These are phyloP conservation scores for Talaromyces amestolkiae DNA, from an alignment of 2,329 filamentous ascomycete genomes.

Conservation along the genomic window DNA sequence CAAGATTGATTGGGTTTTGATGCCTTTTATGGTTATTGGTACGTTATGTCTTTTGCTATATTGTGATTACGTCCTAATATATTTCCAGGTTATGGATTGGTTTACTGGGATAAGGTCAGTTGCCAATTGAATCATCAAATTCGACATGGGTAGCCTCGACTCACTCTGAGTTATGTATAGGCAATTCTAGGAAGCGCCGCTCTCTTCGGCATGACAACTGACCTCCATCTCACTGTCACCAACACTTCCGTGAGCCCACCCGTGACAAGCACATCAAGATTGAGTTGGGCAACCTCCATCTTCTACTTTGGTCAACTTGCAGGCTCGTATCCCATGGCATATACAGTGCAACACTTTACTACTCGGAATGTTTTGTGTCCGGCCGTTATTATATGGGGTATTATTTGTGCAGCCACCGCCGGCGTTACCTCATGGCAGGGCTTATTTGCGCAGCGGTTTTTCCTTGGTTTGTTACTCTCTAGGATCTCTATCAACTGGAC, in stretches of 20 bases:
- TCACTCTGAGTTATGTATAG: constrained; percentile 31
- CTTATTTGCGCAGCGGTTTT: constrained; percentile 65
- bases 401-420: constrained; percentile 67
- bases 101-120: constrained; percentile 66
- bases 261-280: constrained; percentile 62
- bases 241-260: constrained; percentile 53
- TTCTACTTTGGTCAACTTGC: constrained; percentile 80
- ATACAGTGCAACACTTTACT: constrained; percentile 65
- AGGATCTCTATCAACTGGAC: neutral
- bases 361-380: constrained; percentile 62
- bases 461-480: constrained; percentile 41
- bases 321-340: constrained; percentile 71
- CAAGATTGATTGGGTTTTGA: constrained; percentile 66
- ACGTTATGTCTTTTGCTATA: neutral
- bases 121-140: neutral
- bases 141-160: neutral
- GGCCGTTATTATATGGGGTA: constrained; percentile 59
- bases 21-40: constrained; percentile 65
- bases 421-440: constrained; percentile 63
- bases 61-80: neutral
- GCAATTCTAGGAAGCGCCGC: constrained; percentile 71
- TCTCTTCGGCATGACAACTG: constrained; percentile 72
- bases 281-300: constrained; percentile 74
- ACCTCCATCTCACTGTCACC: constrained; percentile 60
- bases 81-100: constrained; percentile 55